These are phyloP conservation scores for Yamadazyma dendronema DNA, from an alignment of 1,139 yeast species.

Conservation along the genomic window DNA sequence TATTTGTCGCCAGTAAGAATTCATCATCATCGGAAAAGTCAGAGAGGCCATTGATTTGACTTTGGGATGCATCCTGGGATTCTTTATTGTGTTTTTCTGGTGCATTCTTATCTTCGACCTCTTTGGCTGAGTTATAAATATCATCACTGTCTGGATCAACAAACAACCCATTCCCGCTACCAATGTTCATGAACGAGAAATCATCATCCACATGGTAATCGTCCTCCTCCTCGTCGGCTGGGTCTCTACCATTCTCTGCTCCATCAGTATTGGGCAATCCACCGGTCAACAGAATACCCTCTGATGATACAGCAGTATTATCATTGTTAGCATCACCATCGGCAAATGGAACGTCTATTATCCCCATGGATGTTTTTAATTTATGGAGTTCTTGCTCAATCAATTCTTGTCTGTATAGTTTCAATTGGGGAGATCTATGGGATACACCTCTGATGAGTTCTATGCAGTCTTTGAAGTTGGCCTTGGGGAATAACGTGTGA, in stretches of 20 bases:
- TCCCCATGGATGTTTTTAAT: constrained; percentile 32
- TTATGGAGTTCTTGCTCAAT: constrained; percentile 35
- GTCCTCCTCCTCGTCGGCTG: constrained; percentile 13
- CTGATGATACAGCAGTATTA: neutral
- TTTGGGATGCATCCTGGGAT: constrained; percentile 2
- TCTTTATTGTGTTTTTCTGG: neutral
- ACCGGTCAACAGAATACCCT: neutral
- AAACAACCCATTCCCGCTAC: constrained; percentile 20
- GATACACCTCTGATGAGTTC: constrained; percentile 34
- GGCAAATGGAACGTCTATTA: constrained; percentile 19
- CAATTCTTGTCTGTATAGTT: constrained; percentile 35
- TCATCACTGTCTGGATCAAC: constrained; percentile 26
- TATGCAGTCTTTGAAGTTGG: constrained; percentile 65
- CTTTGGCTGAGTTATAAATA: constrained; percentile 6
- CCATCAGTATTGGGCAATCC: too few relatives aligned
- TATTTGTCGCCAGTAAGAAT: constrained; percentile 8
- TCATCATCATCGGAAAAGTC: constrained; percentile 12
- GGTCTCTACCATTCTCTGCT: constrained; percentile 10
- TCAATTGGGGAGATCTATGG: constrained; percentile 31
- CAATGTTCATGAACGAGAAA: constrained; percentile 31
- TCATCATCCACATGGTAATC: constrained; percentile 24
- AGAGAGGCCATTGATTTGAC: constrained; percentile 1
- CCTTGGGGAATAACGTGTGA: constrained; percentile 75
- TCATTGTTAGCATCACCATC: constrained; percentile 1
- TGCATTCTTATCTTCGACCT: too few relatives aligned